Percentiles rank a stretch among this genome's conserved stretches.
Evolutionary conservation across 2,329 filamentous ascomycete genomes (phyloP).

Genomic region (Trichophyton rubrum): DNA sequence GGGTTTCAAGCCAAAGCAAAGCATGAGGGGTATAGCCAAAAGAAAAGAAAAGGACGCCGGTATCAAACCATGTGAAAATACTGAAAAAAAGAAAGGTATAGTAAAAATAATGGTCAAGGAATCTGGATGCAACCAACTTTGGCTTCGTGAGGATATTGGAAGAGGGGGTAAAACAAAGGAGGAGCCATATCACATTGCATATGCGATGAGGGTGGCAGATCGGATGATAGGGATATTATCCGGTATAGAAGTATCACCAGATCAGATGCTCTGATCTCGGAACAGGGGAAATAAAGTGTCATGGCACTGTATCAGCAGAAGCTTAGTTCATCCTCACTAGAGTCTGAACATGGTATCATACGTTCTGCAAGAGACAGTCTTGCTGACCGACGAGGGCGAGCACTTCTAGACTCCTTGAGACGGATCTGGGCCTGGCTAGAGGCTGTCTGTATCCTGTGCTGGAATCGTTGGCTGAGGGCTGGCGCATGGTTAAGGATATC

Average conservation of each 20-base stretch:
- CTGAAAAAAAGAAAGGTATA: background rate
- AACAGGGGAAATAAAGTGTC: background rate
- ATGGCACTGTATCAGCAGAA: slow-evolving; percentile 3
- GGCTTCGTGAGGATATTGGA: background rate
- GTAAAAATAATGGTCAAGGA: background rate
- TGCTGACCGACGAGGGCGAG: background rate
- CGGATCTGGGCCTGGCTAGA: background rate
- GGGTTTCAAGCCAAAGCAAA: background rate
- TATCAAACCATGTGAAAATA: background rate
- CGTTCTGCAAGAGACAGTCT: background rate
- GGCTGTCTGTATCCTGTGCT: background rate
- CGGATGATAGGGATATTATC: background rate
- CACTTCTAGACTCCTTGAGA: background rate
- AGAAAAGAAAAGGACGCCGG: background rate
- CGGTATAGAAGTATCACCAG: background rate
- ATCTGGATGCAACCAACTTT: background rate
- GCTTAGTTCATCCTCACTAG: slow-evolving; percentile 13
- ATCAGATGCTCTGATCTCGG: background rate
- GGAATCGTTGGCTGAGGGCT: slow-evolving; percentile 1
- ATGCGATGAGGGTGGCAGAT: background rate
- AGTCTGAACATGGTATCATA: slow-evolving; percentile 5
- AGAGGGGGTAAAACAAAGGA: background rate
- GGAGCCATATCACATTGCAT: background rate
- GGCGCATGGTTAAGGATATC: slow-evolving; percentile 8
- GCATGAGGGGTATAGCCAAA: slow-evolving; percentile 6